phyloP scores from a whole-genome alignment of 306 rosid species.

The Prunus dulcis region DNA sequence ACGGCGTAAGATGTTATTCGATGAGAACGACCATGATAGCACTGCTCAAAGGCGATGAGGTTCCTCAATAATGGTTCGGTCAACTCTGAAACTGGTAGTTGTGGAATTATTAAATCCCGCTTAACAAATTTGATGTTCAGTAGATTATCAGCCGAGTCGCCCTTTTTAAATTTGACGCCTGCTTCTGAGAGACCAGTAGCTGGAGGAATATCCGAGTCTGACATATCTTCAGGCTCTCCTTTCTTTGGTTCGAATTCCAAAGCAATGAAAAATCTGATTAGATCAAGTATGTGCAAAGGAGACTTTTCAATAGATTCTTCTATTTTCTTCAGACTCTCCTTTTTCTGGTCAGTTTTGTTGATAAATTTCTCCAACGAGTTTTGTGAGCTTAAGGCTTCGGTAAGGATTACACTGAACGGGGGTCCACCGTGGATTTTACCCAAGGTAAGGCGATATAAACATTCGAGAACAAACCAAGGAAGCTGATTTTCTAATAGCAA shows the following conservation, averaged over 20 bases:
- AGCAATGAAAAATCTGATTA: too few relatives aligned
- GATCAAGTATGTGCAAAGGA: background rate
- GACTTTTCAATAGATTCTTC: rapidly evolving
- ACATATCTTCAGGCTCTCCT: too few relatives aligned
- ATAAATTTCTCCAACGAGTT: background rate
- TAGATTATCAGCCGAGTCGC: background rate
- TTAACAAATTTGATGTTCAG: conserved; percentile 2
- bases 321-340: too few relatives aligned
- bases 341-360: too few relatives aligned
- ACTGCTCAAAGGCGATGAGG: conserved; percentile 9
- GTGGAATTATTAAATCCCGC: background rate
- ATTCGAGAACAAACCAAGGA: conserved; percentile 28
- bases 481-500: conserved; percentile 21
- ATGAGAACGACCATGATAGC: background rate
- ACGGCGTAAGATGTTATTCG: conserved; percentile 14
- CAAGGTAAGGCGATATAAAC: background rate
- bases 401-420: background rate
- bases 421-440: too few relatives aligned
- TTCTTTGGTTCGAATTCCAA: too few relatives aligned
- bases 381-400: background rate
- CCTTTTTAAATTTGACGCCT: background rate
- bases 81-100: background rate
- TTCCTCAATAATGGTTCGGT: background rate
- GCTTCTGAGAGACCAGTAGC: background rate
- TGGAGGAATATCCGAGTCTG: too few relatives aligned